Evolutionary conservation across 108 stramenopile species (phyloP).

Genomic region (Cyclostephanos invisitatus): DNA sequence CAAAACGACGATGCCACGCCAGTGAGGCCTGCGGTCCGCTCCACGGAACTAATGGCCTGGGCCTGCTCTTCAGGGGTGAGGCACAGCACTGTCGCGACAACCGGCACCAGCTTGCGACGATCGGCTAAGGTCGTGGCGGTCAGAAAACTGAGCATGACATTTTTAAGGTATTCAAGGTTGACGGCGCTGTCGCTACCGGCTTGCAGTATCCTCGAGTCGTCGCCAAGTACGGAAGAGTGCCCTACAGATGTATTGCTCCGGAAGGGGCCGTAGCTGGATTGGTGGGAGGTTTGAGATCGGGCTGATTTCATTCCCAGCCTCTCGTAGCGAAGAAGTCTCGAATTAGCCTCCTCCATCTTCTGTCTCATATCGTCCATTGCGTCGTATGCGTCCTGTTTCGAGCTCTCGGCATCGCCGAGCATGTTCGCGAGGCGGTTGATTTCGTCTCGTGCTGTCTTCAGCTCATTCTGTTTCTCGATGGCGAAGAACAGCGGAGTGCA

Average conservation of each 20-base stretch:
- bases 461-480: conserved; percentile 88
- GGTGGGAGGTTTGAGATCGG: conserved; percentile 15
- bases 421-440: conserved; percentile 80
- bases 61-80: conserved; percentile 77
- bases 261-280: conserved; percentile 27
- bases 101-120: conserved; percentile 75
- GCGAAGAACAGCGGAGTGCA: conserved; percentile 83
- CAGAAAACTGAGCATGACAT: conserved; percentile 82
- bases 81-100: conserved; percentile 80
- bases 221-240: conserved; percentile 1
- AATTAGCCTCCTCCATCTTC: conserved; percentile 73
- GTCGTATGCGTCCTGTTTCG: conserved; percentile 78
- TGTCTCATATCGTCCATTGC: conserved; percentile 65
- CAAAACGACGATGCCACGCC: conserved; percentile 58
- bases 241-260: conserved; percentile 18
- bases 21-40: conserved; percentile 53
- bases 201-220: neutral
- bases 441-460: conserved; percentile 82
- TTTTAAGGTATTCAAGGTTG: conserved; percentile 87
- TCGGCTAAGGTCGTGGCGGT: conserved; percentile 72
- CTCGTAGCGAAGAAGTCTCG: conserved; percentile 61
- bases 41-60: conserved; percentile 58
- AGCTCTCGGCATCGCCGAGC: conserved; percentile 73
- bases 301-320: conserved; percentile 54
- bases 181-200: conserved; percentile 50